These are phyloP conservation scores for Chenopodium album DNA, from an alignment of 148 eudicot species.

Conservation along the genomic window DNA sequence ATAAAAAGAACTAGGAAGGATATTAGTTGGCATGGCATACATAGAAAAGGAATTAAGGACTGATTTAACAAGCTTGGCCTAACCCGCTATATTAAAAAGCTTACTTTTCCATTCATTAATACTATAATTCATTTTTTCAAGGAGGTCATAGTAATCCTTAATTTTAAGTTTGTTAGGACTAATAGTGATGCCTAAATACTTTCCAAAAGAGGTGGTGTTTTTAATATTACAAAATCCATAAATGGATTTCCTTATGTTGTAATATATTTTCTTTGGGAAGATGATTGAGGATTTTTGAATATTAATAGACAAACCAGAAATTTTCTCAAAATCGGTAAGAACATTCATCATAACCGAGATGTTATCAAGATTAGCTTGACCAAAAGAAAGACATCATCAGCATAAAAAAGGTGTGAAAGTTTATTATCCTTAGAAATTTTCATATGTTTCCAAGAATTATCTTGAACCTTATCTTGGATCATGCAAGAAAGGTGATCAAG, in stretches of 20 bases:
- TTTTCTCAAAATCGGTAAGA: no score
- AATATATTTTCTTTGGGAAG: background rate
- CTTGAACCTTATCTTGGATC: rapidly evolving
- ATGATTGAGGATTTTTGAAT: no score
- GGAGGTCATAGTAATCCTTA: background rate
- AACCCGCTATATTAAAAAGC: background rate
- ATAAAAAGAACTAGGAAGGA: background rate
- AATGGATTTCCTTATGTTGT: background rate
- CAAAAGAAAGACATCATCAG: no score
- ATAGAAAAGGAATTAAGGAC: background rate
- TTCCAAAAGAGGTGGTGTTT: background rate
- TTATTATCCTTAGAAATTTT: no score
- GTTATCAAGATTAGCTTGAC: no score
- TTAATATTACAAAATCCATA: no score
- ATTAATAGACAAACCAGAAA: no score
- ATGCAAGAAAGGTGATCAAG: no score
- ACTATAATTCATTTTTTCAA: background rate
- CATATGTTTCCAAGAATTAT: background rate
- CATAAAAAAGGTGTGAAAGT: no score
- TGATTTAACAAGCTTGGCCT: background rate
- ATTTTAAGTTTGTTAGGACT: background rate
- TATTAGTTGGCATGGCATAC: background rate
- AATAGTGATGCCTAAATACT: background rate
- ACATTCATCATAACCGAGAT: no score
- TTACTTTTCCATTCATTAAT: background rate